Evolutionary conservation across 306 rosid genomes (phyloP), one percentile per base, ranked within the genome.

Genomic region (Oemleria cerasiformis): DNA sequence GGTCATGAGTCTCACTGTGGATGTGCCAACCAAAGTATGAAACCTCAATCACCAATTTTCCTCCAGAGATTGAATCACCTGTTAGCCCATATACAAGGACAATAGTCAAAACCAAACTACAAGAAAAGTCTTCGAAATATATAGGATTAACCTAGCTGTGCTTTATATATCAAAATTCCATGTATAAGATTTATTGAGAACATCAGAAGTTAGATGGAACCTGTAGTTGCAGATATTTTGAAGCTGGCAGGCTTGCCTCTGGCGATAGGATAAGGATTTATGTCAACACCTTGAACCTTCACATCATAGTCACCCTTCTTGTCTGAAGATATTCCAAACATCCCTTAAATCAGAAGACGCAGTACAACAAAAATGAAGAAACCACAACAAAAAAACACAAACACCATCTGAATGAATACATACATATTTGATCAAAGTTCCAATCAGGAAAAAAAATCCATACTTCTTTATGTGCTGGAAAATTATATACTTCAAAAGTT

Each of bases 211-310:
- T 5, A 39, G 51, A 54, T 19, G 7, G 72, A n/a, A 40, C 99
- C 92, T 78, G 97, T 81, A 54, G 80, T 63, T 50, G 97, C 96
- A 79, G 92, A 71, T 75, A 91, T 87, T 81, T 80, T 85, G 84
- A 94, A 91, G 73, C 86, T 86, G 47, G 96, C 94, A 23, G 91
- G 84, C 53, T 84, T 77, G 78, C 98, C 98, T 67, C 98, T 75
- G 5, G 78, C 85, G 2, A 94, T 21, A 12, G 99, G 97, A 74
- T 78, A 14, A 64, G 97, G 99, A 63, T 81, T 57, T 77, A 94
- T 94, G 57, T 89, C 86, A 59, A 94, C 90, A 74, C 80, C 92
- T 2, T 56, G 82, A 50, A 94, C 96, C 75, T 79, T 83, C 62
- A 94, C 87, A 73, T 73, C 82, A 78, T 91, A 94, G 49, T 73